Evolutionary conservation across 345 rosid species (phyloP), one percentile per base, ranked within the genome.

Genomic region (Laguncularia racemosa): DNA sequence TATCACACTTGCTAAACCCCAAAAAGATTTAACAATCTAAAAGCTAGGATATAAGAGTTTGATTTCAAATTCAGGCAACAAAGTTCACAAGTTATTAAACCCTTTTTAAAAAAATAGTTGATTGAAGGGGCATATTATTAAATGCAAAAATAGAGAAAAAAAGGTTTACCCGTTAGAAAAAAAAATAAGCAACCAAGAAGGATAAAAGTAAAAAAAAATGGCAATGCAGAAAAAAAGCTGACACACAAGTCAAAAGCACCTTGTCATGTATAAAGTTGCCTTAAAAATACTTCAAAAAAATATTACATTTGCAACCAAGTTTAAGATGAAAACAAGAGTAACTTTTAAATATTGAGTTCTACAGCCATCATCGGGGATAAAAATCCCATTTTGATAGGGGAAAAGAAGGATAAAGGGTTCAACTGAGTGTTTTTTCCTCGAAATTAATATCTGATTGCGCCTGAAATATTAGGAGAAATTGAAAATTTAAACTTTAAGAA

Each of bases 351-450:
- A 20, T 1, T 19, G 12, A 52, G 1, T n/a, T 52, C 45, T 77
- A 90, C 97, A 93, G 59, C 97, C 97, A 76, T 85, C 88, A 56
- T 87, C 87, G n/a, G 46, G 87, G 95, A 77, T 93, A n/a, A 97
- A 73, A 93, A 93, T 21, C 90, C 96, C 66, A 93, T n/a, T 56
- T 69, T 85, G 97, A 72, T 82, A 65, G 2, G 92, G 90, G 61
- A n/a, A 87, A 84, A 67, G 83, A 82, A 53, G 90, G 90, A 73
- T 93, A 75, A 56, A 93, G 78, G 76, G n/a, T n/a, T 75, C 70
- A 65, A 93, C 78, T 20, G 96, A 82, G 69, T 89, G 95, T 67
- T 85, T 83, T 73, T 90, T 90, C 70, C 77, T 88, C 52, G 95
- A 55, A 49, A 76, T n/a, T 77, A 50, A 93, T 85, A 60, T 77